A percentile compares a stretch with the other conserved stretches of the same genome.
These are phyloP conservation scores for Botrytis paeoniae DNA, from an alignment of 2,329 filamentous ascomycete species.

Conservation along the genomic window DNA sequence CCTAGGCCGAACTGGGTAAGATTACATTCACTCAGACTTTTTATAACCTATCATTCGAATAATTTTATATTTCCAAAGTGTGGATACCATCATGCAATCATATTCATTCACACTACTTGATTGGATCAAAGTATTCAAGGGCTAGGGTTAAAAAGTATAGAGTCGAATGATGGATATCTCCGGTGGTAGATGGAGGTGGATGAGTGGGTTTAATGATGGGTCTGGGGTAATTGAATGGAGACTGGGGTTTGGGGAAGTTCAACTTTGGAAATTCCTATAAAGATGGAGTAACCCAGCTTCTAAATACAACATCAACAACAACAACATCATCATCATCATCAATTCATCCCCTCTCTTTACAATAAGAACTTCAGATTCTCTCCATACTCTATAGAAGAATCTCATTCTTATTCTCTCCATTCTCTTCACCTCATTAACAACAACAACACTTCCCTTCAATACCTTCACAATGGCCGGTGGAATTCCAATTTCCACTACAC, in stretches of 20 bases:
- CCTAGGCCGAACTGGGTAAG: not conserved
- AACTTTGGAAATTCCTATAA: not conserved
- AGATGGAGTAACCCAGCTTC: not conserved
- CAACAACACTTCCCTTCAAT: not conserved
- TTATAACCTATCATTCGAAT: not conserved
- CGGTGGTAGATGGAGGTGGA: not conserved
- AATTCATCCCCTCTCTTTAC: not conserved
- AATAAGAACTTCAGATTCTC: not conserved
- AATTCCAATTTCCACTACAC: conserved; percentile 40
- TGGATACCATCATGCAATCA: not conserved
- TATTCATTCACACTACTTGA: not conserved
- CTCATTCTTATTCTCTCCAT: not conserved
- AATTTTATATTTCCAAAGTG: no score
- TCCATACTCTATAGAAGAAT: not conserved
- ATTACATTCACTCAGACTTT: not conserved
- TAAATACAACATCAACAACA: not conserved
- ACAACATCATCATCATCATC: not conserved
- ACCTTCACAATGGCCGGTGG: conserved; percentile 42
- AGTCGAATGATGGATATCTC: not conserved
- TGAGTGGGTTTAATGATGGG: not conserved
- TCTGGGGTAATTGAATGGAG: not conserved
- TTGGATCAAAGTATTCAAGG: not conserved
- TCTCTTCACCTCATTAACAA: not conserved
- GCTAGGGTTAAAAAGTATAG: not conserved
- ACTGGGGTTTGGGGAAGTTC: not conserved